Evolutionary conservation across 1,284 basidiomycete species (phyloP).

Genomic region (Takashimella koratensis): DNA sequence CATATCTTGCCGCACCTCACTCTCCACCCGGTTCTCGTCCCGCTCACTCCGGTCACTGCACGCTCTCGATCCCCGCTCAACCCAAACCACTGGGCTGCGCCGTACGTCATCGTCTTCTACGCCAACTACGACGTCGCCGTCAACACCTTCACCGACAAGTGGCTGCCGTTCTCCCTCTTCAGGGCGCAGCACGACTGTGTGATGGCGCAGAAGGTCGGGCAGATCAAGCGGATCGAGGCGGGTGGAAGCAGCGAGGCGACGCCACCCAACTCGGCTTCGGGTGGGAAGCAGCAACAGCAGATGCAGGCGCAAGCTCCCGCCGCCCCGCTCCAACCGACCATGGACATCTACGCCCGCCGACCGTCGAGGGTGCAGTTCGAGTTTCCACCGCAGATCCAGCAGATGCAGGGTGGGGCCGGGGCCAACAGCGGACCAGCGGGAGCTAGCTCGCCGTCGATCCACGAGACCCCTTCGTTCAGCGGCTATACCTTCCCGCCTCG

Average conservation of each 20-base stretch:
- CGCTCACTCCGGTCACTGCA: constrained; percentile 31
- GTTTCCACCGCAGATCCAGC: constrained; percentile 13
- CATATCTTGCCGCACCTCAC: constrained; percentile 43
- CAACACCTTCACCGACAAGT: constrained; percentile 47
- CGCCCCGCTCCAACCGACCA: constrained; percentile 1
- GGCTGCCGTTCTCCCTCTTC: constrained; percentile 51
- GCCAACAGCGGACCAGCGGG: neutral
- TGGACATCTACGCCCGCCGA: constrained; percentile 24
- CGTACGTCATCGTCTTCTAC: constrained; percentile 50
- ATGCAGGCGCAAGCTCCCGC: too few species aligned
- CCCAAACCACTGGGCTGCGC: constrained; percentile 30
- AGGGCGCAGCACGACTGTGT: constrained; percentile 50
- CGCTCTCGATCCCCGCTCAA: constrained; percentile 15
- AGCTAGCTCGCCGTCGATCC: neutral
- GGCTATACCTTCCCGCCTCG: constrained; percentile 28
- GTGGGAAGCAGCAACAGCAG: neutral
- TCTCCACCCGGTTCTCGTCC: constrained; percentile 42
- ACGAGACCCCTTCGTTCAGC: constrained; percentile 5
- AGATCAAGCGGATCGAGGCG: constrained; percentile 4
- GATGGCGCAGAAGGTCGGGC: constrained; percentile 35
- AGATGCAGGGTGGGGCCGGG: neutral
- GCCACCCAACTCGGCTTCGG: constrained; percentile 1
- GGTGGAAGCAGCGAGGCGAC: neutral
- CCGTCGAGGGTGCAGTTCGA: constrained; percentile 48
- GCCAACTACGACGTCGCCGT: constrained; percentile 49